These are phyloP conservation scores for Lentinus tigrinus DNA, from an alignment of 768 basidiomycete species.

Conservation along the genomic window DNA sequence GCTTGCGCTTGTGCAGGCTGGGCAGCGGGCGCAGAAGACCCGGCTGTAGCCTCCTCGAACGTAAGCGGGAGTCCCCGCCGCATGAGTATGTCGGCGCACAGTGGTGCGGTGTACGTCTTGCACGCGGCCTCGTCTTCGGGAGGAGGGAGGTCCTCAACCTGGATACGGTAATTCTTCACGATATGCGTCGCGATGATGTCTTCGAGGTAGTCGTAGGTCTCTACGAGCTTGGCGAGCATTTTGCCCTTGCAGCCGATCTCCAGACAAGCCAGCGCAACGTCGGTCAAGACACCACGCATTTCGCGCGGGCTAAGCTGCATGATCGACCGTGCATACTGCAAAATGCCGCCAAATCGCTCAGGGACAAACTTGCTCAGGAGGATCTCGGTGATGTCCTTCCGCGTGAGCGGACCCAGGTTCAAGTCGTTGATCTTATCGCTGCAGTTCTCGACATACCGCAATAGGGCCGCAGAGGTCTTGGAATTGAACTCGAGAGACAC, in stretches of 20 bases:
- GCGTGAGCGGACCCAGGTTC: constrained; percentile 53
- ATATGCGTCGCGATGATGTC: constrained; percentile 45
- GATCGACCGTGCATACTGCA: constrained; percentile 47
- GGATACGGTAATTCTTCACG: constrained; percentile 49
- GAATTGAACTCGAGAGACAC: constrained; percentile 24
- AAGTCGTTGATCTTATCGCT: constrained; percentile 54
- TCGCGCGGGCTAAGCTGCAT: constrained; percentile 45
- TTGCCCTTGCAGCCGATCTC: constrained; percentile 70
- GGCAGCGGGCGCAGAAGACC: background rate
- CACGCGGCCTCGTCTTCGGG: constrained; percentile 49
- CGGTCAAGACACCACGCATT: constrained; percentile 48
- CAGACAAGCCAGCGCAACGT: constrained; percentile 60
- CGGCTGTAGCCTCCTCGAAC: constrained; percentile 3
- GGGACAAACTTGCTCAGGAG: constrained; percentile 73
- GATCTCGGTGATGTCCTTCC: constrained; percentile 58
- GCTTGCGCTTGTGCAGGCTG: background rate
- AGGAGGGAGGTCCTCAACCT: constrained; percentile 54
- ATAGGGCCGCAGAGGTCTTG: constrained; percentile 12
- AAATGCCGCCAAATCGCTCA: constrained; percentile 44
- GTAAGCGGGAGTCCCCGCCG: background rate
- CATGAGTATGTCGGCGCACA: constrained; percentile 51
- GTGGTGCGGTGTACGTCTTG: constrained; percentile 43
- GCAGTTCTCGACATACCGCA: constrained; percentile 14
- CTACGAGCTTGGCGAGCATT: constrained; percentile 58
- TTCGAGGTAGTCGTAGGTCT: constrained; percentile 44